phyloP scores from a whole-genome alignment of 768 basidiomycete genomes.

The Pleurotus sapidus region DNA sequence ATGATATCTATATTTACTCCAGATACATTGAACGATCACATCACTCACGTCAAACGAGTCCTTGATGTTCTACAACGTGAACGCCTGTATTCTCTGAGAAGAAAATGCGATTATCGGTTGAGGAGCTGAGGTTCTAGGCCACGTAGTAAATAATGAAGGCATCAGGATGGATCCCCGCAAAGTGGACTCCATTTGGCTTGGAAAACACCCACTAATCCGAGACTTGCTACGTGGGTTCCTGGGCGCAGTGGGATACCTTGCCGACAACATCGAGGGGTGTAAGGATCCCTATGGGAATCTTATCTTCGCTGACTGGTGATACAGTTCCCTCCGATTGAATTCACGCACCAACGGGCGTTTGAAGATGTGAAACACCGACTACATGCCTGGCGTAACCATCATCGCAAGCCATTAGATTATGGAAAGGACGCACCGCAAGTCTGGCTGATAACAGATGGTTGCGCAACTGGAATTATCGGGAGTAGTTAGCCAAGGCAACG shows the following conservation, averaged over 20 bases:
- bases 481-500: constrained; percentile 8
- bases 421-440: constrained; percentile 3
- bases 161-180: constrained; percentile 32
- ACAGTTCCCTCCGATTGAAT: constrained; percentile 2
- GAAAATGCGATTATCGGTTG: constrained; percentile 19
- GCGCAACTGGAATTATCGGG: constrained; percentile 13
- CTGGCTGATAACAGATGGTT: constrained; percentile 17
- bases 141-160: constrained; percentile 17
- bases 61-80: constrained; percentile 21
- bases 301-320: constrained; percentile 14
- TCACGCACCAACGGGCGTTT: constrained; percentile 17
- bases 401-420: constrained; percentile 12
- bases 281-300: constrained; percentile 22
- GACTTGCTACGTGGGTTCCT: constrained; percentile 26
- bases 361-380: constrained; percentile 20
- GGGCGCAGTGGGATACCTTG: constrained; percentile 29
- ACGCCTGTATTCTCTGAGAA: constrained; percentile 23
- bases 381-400: not conserved
- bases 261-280: constrained; percentile 17
- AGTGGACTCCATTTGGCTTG: constrained; percentile 24
- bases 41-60: constrained; percentile 21
- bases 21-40: constrained; percentile 28
- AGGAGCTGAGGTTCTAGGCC: constrained; percentile 16
- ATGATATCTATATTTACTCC: constrained; percentile 34
- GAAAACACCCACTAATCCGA: constrained; percentile 20